Percentiles rank a stretch among this genome's conserved stretches.
Conservation (phyloP, 1,139 yeast species). For the Debaryomyces nepalensis region DNA sequence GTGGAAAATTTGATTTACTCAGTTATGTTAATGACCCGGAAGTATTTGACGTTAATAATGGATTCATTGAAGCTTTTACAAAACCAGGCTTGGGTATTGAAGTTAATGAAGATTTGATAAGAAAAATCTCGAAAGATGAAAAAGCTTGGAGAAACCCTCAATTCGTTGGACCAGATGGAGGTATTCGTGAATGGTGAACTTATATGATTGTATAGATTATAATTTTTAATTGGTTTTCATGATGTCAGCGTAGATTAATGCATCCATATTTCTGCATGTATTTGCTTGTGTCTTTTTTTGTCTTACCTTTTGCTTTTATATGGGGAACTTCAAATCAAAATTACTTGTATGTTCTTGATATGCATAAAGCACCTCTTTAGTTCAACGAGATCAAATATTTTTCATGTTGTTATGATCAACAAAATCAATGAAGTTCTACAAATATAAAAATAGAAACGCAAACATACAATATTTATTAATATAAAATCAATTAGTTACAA, state of each 20-base stretch:
- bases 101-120: constrained; percentile 8
- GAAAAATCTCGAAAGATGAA: constrained; percentile 5
- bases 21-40: constrained; percentile 8
- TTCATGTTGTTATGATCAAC: constrained; percentile 3
- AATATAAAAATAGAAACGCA: neutral
- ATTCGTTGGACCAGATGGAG: constrained; percentile 10
- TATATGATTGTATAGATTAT: constrained; percentile 8
- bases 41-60: constrained; percentile 6
- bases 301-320: constrained; percentile 1
- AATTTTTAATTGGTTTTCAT: neutral
- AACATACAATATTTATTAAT: constrained; percentile 6
- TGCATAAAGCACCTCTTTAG: neutral
- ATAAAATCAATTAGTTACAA: constrained; percentile 2
- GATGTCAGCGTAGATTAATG: neutral
- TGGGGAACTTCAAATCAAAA: neutral
- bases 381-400: constrained; percentile 1
- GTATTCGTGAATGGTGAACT: constrained; percentile 8
- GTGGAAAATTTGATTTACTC: constrained; percentile 9
- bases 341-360: neutral
- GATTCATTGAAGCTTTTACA: constrained; percentile 8
- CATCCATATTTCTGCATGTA: neutral
- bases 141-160: constrained; percentile 8
- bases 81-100: constrained; percentile 9
- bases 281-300: neutral
- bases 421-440: neutral